These are phyloP conservation scores for Suillus ampliporus DNA, from an alignment of 768 basidiomycete genomes.

Conservation along the genomic window DNA sequence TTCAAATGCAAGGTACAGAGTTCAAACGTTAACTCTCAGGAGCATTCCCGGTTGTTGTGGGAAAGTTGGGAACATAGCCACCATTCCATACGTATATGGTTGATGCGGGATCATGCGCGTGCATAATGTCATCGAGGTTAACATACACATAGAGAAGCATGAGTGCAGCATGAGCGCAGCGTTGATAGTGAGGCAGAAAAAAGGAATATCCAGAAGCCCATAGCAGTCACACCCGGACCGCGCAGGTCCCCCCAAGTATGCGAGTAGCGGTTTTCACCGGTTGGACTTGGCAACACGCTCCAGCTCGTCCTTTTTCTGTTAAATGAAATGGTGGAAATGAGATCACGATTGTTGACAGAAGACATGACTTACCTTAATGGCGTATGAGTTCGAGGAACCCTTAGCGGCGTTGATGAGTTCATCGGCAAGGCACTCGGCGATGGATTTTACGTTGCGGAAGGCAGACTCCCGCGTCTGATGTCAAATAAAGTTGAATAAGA, in stretches of 20 bases:
- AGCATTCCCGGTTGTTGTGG: neutral
- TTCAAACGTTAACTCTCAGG: neutral
- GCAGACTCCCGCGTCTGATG: conserved; percentile 96
- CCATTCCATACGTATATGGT: neutral
- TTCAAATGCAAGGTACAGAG: neutral
- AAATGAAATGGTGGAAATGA: conserved; percentile 8
- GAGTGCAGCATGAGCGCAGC: conserved; percentile 25
- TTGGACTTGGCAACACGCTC: conserved; percentile 99
- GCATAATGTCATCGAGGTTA: conserved; percentile 18
- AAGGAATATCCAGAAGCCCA: conserved; percentile 23
- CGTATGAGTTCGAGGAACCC: conserved; percentile 99
- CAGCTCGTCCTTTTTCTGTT: conserved; percentile 97
- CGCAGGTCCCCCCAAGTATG: conserved; percentile 15
- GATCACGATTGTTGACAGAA: conserved; percentile 3
- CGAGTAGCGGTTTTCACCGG: conserved; percentile 71
- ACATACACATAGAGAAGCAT: conserved; percentile 28
- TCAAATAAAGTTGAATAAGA: conserved; percentile 11
- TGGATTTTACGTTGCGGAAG: conserved; percentile 99
- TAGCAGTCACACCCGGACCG: conserved; percentile 29
- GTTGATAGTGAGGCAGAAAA: conserved; percentile 19
- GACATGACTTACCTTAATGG: conserved; percentile 83
- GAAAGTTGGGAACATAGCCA: neutral
- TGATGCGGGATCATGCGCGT: conserved; percentile 11
- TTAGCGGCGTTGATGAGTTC: conserved; percentile 99
- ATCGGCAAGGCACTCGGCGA: conserved; percentile 98